Percentiles rank a stretch among this genome's conserved stretches.
Evolutionary conservation across 495 filamentous ascomycete genomes (phyloP).

Genomic region (Penicillium lagena): DNA sequence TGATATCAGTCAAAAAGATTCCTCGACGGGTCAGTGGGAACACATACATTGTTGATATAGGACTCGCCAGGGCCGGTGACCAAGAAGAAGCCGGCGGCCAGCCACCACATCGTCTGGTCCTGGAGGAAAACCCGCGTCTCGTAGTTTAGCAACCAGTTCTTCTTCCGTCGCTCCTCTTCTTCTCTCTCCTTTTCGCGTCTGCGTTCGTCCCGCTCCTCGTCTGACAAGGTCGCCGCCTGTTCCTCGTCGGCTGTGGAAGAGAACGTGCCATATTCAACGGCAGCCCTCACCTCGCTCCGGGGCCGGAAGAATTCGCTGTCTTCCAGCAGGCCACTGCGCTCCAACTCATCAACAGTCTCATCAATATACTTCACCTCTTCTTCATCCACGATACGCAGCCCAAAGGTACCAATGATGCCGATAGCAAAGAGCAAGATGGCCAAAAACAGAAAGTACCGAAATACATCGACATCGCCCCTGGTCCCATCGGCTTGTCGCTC

Average conservation of each 20-base stretch:
- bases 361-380: constrained; percentile 68
- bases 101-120: constrained; percentile 92
- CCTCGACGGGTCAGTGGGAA: not conserved
- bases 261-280: constrained; percentile 50
- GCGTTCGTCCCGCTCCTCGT: constrained; percentile 39
- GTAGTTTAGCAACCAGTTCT: constrained; percentile 79
- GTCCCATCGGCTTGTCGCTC: constrained; percentile 53
- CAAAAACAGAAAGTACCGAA: constrained; percentile 79
- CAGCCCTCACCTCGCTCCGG: constrained; percentile 25
- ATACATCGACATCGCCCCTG: constrained; percentile 77
- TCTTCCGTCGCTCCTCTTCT: constrained; percentile 65
- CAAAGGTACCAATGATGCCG: constrained; percentile 68
- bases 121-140: constrained; percentile 77
- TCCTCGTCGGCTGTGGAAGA: constrained; percentile 15
- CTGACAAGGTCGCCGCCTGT: constrained; percentile 31
- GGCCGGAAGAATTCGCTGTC: constrained; percentile 57
- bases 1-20: not conserved
- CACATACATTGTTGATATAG: constrained; percentile 86
- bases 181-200: constrained; percentile 44
- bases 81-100: constrained; percentile 87
- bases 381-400: constrained; percentile 61
- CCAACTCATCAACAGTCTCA: constrained; percentile 77
- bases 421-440: constrained; percentile 57
- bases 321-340: constrained; percentile 77
- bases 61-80: constrained; percentile 91